These are phyloP conservation scores for Hysterangium stoloniferum DNA, from an alignment of 768 basidiomycete species.

Conservation along the genomic window DNA sequence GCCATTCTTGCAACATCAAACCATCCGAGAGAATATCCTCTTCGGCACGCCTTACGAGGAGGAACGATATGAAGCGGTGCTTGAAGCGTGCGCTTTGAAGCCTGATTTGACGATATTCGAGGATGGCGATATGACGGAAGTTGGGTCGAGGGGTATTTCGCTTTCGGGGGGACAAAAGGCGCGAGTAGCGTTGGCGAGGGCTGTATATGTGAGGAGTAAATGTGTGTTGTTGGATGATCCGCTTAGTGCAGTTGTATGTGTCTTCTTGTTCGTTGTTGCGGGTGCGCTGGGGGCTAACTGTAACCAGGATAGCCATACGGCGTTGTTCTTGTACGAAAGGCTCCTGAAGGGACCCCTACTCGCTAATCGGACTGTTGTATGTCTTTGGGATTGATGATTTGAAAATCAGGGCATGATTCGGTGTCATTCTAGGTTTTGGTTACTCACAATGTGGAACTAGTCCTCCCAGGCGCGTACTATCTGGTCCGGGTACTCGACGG, in stretches of 20 bases:
- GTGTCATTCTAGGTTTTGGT: constrained; percentile 32
- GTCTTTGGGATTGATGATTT: constrained; percentile 13
- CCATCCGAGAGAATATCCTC: constrained; percentile 54
- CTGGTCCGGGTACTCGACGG: constrained; percentile 35
- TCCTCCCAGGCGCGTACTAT: constrained; percentile 32
- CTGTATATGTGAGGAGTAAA: constrained; percentile 20
- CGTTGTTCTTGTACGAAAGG: constrained; percentile 21
- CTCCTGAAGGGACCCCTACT: constrained; percentile 23
- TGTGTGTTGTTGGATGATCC: constrained; percentile 24
- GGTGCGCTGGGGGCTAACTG: background rate
- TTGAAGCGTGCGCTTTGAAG: constrained; percentile 41
- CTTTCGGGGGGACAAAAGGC: constrained; percentile 25
- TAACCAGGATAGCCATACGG: constrained; percentile 24
- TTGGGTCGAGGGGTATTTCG: constrained; percentile 16
- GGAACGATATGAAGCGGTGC: constrained; percentile 30
- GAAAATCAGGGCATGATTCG: background rate
- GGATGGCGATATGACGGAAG: constrained; percentile 28
- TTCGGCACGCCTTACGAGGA: constrained; percentile 47
- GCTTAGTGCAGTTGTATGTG: constrained; percentile 21
- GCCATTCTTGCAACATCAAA: constrained; percentile 37
- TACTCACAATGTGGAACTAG: constrained; percentile 37
- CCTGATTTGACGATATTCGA: constrained; percentile 40
- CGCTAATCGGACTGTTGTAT: constrained; percentile 27
- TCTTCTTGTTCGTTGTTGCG: background rate
- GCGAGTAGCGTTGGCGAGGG: constrained; percentile 21